A percentile compares a stretch with the other conserved stretches of the same genome.
Evolutionary conservation across 768 basidiomycete genomes (phyloP).

Genomic region (Macrolepiota albuminosa): DNA sequence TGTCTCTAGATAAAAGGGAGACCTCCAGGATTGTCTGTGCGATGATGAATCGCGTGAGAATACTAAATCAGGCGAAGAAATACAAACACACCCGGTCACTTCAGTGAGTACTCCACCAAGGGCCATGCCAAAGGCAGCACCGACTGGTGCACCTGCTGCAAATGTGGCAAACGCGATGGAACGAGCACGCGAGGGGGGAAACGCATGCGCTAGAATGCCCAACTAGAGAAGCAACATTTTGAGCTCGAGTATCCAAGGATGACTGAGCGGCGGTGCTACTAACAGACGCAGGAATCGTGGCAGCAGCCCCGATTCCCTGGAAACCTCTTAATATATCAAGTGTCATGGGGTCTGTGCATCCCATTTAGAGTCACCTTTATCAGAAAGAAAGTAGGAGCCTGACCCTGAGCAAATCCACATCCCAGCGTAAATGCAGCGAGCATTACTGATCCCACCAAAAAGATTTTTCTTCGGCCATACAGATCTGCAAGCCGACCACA

Average conservation of each 20-base stretch:
- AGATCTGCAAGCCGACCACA: conserved; percentile 79
- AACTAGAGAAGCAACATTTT: conserved; percentile 34
- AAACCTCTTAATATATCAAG: conserved; percentile 71
- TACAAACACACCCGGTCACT: conserved; percentile 30
- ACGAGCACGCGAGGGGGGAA: conserved; percentile 61
- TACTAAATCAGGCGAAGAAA: background rate
- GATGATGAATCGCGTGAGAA: background rate
- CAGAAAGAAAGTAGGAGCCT: background rate
- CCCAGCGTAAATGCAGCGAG: conserved; percentile 56
- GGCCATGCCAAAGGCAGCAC: conserved; percentile 63
- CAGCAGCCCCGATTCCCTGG: conserved; percentile 79
- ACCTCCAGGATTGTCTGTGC: conserved; percentile 58
- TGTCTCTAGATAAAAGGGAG: conserved; percentile 51
- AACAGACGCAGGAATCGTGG: conserved; percentile 69
- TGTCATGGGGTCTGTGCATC: conserved; percentile 44
- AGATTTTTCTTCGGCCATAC: conserved; percentile 68
- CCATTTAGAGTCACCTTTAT: background rate
- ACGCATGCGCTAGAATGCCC: conserved; percentile 78
- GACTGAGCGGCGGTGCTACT: conserved; percentile 18
- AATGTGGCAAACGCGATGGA: conserved; percentile 81
- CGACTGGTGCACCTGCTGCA: conserved; percentile 80
- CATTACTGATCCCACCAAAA: conserved; percentile 52
- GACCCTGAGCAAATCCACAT: conserved; percentile 59
- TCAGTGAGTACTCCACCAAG: conserved; percentile 74
- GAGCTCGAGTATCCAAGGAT: background rate